Percentiles rank a stretch among this genome's conserved stretches.
Evolutionary conservation across 208 protist genomes (phyloP).

Genomic region (Entamoeba moshkovskii): DNA sequence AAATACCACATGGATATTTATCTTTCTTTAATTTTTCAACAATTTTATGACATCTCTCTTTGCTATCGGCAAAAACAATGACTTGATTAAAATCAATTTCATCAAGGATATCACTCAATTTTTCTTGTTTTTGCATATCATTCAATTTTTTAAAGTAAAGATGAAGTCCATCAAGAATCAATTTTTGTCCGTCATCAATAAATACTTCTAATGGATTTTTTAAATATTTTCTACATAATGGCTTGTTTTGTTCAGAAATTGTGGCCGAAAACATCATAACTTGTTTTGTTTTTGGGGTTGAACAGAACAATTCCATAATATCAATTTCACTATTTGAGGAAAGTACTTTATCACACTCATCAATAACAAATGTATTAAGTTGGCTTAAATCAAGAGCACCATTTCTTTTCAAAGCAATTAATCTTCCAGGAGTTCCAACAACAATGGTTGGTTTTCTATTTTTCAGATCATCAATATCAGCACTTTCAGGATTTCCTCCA

Average conservation of each 20-base stretch:
- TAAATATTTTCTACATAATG: constrained; percentile 96
- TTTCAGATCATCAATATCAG: constrained; percentile 27
- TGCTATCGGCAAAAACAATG: constrained; percentile 93
- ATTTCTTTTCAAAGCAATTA: not conserved
- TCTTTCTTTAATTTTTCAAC: constrained; percentile 73
- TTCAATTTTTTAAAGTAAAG: constrained; percentile 90
- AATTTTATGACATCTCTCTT: constrained; percentile 69
- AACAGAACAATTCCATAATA: not conserved
- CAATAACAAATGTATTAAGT: constrained; percentile 49
- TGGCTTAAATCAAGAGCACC: constrained; percentile 48
- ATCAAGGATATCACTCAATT: constrained; percentile 89
- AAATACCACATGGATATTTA: constrained; percentile 80
- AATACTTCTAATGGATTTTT: constrained; percentile 80
- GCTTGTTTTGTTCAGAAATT: constrained; percentile 68
- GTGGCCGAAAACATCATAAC: not conserved
- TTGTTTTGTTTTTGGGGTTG: not conserved
- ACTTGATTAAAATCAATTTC: constrained; percentile 96
- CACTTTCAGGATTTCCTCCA: constrained; percentile 56
- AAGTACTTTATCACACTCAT: constrained; percentile 17
- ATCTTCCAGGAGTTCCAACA: constrained; percentile 83
- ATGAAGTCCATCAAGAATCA: constrained; percentile 90
- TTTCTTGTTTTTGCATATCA: constrained; percentile 84
- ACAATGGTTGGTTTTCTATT: constrained; percentile 60
- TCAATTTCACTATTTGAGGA: not conserved
- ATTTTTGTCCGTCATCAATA: constrained; percentile 87